These are phyloP conservation scores for Botryotinia calthae DNA, from an alignment of 2,329 filamentous ascomycete species.

Conservation along the genomic window DNA sequence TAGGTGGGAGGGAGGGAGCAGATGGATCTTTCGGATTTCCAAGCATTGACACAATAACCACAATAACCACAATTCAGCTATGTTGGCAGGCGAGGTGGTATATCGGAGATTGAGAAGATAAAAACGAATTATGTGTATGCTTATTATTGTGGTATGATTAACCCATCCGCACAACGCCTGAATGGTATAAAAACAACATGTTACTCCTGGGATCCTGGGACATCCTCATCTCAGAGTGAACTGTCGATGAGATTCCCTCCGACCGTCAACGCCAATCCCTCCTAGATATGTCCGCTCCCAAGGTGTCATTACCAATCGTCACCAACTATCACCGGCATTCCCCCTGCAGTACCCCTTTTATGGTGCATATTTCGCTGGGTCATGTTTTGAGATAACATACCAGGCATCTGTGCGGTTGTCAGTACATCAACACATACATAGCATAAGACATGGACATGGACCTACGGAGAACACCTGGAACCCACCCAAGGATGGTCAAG, in stretches of 20 bases:
- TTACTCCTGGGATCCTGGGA: not conserved
- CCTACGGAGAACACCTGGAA: conserved; percentile 37
- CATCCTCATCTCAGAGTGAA: not conserved
- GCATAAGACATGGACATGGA: not conserved
- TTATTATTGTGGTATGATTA: not conserved
- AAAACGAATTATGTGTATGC: not conserved
- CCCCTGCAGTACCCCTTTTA: not conserved
- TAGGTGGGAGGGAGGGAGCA: too few species aligned
- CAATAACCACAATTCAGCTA: too few species aligned
- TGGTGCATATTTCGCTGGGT: conserved; percentile 27
- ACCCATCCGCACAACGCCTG: not conserved
- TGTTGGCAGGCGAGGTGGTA: not conserved
- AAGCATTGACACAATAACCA: not conserved
- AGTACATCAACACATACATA: not conserved
- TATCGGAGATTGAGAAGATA: not conserved
- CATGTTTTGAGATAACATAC: conserved; percentile 35
- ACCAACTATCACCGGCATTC: not conserved
- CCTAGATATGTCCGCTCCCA: not conserved
- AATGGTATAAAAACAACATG: not conserved
- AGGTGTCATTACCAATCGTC: not conserved
- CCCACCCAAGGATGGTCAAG: conserved; percentile 40
- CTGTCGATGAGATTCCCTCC: not conserved
- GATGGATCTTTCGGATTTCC: not conserved
- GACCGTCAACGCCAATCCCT: not conserved
- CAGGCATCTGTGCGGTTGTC: conserved; percentile 31